Evolutionary conservation across 106 monocot species (phyloP).

Genomic region (Phalaenopsis equestris): DNA sequence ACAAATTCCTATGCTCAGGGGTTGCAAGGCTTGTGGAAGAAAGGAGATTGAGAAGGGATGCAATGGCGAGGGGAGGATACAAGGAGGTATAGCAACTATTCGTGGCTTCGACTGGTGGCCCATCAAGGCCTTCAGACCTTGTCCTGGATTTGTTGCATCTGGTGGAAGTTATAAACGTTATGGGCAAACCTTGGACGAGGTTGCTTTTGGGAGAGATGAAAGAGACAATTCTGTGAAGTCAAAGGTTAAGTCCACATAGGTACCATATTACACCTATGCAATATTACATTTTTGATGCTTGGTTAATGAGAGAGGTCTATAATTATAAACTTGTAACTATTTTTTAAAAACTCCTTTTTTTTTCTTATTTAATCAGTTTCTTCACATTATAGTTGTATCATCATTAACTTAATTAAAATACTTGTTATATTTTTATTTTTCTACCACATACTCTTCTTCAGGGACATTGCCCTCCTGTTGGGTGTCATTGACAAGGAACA

Average conservation of each 20-base stretch:
- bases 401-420: background rate
- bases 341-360: background rate
- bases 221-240: slow-evolving; percentile 20
- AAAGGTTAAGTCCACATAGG: slow-evolving; percentile 16
- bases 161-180: slow-evolving; percentile 75
- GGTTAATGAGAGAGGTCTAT: background rate
- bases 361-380: background rate
- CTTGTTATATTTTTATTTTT: background rate
- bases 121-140: slow-evolving; percentile 83
- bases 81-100: slow-evolving; percentile 88
- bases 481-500: background rate
- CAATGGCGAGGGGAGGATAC: slow-evolving; percentile 92
- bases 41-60: slow-evolving; percentile 67
- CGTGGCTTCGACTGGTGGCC: slow-evolving; percentile 99
- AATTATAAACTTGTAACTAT: background rate
- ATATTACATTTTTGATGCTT: background rate
- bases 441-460: background rate
- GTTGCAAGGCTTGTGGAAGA: slow-evolving; percentile 70
- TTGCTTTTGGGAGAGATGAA: slow-evolving; percentile 57
- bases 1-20: slow-evolving; percentile 26
- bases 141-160: slow-evolving; percentile 70
- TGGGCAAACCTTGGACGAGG: slow-evolving; percentile 93
- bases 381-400: background rate
- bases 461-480: background rate
- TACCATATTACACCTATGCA: background rate